Base-by-base conservation (phyloP, 768 basidiomycete genomes). In the Rossbeevera mucosa region DNA sequence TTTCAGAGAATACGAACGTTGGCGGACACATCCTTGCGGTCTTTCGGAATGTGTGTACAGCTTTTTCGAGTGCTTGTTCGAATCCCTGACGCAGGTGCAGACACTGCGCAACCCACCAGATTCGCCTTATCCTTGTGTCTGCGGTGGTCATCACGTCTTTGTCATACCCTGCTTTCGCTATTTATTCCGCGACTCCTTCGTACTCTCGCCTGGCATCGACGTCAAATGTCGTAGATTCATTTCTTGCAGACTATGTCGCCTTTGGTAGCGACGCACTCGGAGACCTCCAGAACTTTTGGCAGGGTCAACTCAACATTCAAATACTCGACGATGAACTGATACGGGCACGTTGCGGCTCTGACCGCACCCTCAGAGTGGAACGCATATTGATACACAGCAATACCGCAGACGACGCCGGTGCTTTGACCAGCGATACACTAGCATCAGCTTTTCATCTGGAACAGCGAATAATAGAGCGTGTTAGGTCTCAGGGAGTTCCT, bases 41-140 rank as follows among this genome's bases (percentile, higher is more conserved):
- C 79, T 46, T 90, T 91, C 64, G 89, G 89, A 71, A 74, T 91
- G 89, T 91, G 71, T 65, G 89, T 82, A n/a, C 26, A 20, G 47
- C 44, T 18, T 40, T 44, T 26, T 33, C 20, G 12, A 12, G 12
- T 26, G 52, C 41, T 21, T 45, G 42, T 43, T 11, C 18, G 36
- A 42, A 12, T 22, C 31, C 38, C 54, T 48, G 31, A 55, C 52
- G 45, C 53, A 55, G 53, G 51, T 30, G 43, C 61, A 93, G 91
- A 52, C 91, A 93, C 65, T 92, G 91, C 62, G 89, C 91, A 56
- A 90, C 86, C 2, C 90, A 93, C 69, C 92, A 93, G 70, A 90
- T 91, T 50, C 83, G 90, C 48, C 83, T 94, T 45, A 90, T 94
- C 66, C 79, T 94, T 59, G 84, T 92, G 55, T 93, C 88, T 20